phyloP scores from a whole-genome alignment of 305 asterid genomes.

The Caryopteris hybrid region DNA sequence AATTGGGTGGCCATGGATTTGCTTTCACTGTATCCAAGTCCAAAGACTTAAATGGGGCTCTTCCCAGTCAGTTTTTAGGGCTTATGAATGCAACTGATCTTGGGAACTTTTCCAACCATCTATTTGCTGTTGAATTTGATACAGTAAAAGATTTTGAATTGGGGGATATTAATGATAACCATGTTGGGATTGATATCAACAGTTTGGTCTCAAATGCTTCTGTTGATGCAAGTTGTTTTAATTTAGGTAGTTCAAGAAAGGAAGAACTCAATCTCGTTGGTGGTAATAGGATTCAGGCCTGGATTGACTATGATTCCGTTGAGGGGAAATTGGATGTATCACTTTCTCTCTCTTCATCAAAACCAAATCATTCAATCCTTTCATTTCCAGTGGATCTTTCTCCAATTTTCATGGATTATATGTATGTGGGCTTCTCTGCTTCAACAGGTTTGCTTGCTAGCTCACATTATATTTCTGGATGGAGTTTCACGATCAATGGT shows the following conservation, averaged over 20 bases:
- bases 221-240: conserved; percentile 28
- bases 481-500: conserved; percentile 54
- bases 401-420: conserved; percentile 27
- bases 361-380: conserved; percentile 47
- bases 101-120: conserved; percentile 57
- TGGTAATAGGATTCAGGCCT: conserved; percentile 44
- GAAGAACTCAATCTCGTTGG: conserved; percentile 30
- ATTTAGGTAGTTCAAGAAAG: conserved; percentile 13
- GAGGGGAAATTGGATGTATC: conserved; percentile 36
- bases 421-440: conserved; percentile 80
- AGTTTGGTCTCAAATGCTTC: conserved; percentile 49
- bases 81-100: conserved; percentile 31
- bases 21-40: conserved; percentile 34
- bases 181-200: conserved; percentile 66
- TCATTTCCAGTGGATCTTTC: conserved; percentile 39
- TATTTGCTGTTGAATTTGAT: conserved; percentile 69
- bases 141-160: conserved; percentile 48
- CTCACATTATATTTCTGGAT: conserved; percentile 59
- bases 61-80: conserved; percentile 57
- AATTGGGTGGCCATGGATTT: conserved; percentile 36
- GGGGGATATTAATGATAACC: conserved; percentile 58
- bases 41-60: conserved; percentile 35
- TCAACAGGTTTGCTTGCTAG: conserved; percentile 64
- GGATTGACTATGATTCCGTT: conserved; percentile 64
- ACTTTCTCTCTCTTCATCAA: conserved; percentile 37